These are phyloP conservation scores for Auricularia cornea DNA, from an alignment of 768 basidiomycete species.

Conservation along the genomic window DNA sequence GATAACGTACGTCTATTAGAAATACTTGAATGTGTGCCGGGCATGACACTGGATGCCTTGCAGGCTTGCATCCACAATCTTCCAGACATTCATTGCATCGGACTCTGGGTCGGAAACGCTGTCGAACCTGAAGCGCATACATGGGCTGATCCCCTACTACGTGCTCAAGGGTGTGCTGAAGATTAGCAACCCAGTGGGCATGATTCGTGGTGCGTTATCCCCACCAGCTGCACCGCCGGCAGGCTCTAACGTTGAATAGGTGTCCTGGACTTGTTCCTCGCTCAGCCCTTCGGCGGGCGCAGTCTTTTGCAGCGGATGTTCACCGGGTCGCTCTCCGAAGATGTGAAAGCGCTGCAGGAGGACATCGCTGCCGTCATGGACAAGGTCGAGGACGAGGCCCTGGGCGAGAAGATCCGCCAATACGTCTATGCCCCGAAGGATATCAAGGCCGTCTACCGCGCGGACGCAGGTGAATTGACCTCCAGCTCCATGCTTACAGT, in stretches of 20 bases:
- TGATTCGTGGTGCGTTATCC: slow-evolving; percentile 70
- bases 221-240: not conserved
- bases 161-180: slow-evolving; percentile 85
- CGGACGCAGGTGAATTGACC: slow-evolving; percentile 66
- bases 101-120: slow-evolving; percentile 89
- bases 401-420: slow-evolving; percentile 80
- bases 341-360: slow-evolving; percentile 73
- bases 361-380: slow-evolving; percentile 82
- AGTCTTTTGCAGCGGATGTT: slow-evolving; percentile 96
- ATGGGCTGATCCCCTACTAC: slow-evolving; percentile 97
- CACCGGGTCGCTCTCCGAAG: slow-evolving; percentile 83
- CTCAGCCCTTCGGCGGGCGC: slow-evolving; percentile 91
- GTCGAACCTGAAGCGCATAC: slow-evolving; percentile 79
- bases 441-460: slow-evolving; percentile 74
- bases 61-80: slow-evolving; percentile 92
- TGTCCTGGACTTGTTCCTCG: slow-evolving; percentile 89
- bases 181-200: slow-evolving; percentile 91
- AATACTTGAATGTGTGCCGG: no score
- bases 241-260: slow-evolving; percentile 22
- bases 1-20: slow-evolving; percentile 73
- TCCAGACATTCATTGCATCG: slow-evolving; percentile 88
- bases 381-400: slow-evolving; percentile 79
- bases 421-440: slow-evolving; percentile 85
- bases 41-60: not conserved
- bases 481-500: not conserved